Percentiles rank a stretch among this genome's conserved stretches.
These are phyloP conservation scores for Ceratobasidium papillatum DNA, from an alignment of 1,284 basidiomycete genomes.

Conservation along the genomic window DNA sequence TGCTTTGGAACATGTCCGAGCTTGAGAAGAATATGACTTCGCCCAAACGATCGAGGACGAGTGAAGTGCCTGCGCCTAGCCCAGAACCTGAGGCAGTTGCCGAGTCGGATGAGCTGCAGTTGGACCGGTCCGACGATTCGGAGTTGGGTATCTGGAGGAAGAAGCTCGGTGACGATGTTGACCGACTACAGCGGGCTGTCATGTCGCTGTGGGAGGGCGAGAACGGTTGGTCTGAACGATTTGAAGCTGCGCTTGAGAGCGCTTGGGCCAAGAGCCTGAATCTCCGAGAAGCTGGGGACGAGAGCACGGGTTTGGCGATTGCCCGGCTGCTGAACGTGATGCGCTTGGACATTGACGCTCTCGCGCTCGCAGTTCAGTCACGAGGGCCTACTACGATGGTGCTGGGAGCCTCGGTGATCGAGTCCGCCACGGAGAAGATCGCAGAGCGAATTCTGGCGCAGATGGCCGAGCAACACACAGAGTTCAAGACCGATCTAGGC, in stretches of 20 bases:
- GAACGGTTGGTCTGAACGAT: background rate
- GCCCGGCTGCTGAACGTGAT: background rate
- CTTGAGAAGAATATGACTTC: background rate
- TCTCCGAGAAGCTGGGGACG: background rate
- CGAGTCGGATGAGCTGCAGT: background rate
- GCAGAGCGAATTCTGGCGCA: background rate
- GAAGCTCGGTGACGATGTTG: background rate
- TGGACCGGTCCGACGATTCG: background rate
- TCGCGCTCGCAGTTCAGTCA: background rate
- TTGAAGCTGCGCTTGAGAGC: constrained; percentile 5
- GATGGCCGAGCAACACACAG: background rate
- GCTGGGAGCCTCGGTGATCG: background rate
- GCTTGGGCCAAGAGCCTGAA: constrained; percentile 6
- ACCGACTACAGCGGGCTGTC: background rate
- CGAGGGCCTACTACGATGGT: constrained; percentile 7
- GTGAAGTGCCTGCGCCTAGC: background rate
- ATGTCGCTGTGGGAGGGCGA: background rate
- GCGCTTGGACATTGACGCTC: constrained; percentile 1
- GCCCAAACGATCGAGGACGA: background rate
- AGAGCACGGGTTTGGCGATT: background rate
- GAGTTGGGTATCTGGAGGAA: background rate
- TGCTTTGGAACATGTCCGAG: background rate
- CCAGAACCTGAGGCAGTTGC: background rate
- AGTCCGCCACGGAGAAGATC: background rate
- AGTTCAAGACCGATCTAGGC: constrained; percentile 3